Evolutionary conservation across 495 filamentous ascomycete genomes (phyloP), one percentile per base, ranked within the genome.

Genomic region (Neurospora sp.): DNA sequence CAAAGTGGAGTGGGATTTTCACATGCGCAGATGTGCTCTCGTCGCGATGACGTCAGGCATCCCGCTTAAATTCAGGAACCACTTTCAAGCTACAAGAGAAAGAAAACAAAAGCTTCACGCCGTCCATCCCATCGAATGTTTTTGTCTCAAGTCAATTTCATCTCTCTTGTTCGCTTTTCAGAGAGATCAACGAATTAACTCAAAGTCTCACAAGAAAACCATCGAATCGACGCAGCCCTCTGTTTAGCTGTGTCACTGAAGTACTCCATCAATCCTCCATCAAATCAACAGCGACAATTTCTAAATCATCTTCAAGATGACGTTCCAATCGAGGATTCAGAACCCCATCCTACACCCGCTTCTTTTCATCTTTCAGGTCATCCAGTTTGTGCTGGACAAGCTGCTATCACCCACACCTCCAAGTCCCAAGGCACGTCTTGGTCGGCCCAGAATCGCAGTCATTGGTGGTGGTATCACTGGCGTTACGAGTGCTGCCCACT

Each of bases 401-500:
- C 70, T 94, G 59, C 88, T 96, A 72, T 88, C 92, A 0, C 92
- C 93, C 0, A 82, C 80, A 3, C 91, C 92, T 18, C 93, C 91
- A 0, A 85, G 84, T 16, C 88, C 89, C 14, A 80, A 84, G 22
- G 79, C 85, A 1, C 74, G 78, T 7, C 80, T 90, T 39, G 78
- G 84, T 40, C 82, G 88, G 37, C 92, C 91, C 45, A 89, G 88
- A 72, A 87, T 96, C 69, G 93, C 93, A n/a, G 82, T 96, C 68
- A 93, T 96, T 74, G 93, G 93, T 6, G 91, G 93, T 31, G 93
- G 93, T 8, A 81, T 96, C 59, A 97, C 93, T 0, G 93, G 93
- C 47, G 88, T 96, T 3, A 93, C 92, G 1, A 88, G 92, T 8
- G 93, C 93, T 5, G 89, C 91, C 7, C 93, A 97, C 80, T 94